These are phyloP conservation scores for Pythium aquatile DNA, from an alignment of 352 stramenopile genomes.

Conservation along the genomic window DNA sequence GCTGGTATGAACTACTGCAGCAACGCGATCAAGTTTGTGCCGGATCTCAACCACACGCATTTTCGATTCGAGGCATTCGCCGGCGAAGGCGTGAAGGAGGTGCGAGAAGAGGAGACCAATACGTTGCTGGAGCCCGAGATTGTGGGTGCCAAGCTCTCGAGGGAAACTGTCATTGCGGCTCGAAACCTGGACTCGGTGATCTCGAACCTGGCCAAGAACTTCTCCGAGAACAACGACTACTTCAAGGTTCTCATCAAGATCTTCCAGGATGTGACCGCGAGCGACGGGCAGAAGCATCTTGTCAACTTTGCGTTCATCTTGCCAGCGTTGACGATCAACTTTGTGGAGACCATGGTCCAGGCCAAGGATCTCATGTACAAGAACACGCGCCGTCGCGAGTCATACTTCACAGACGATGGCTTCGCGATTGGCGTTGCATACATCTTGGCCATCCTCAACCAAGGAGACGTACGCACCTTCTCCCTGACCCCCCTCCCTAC, in stretches of 20 bases:
- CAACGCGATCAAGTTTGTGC: slow-evolving; percentile 92
- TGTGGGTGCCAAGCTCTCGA: slow-evolving; percentile 62
- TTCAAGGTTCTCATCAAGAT: slow-evolving; percentile 90
- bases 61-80: slow-evolving; percentile 80
- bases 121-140: slow-evolving; percentile 45
- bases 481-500: neutral
- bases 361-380: slow-evolving; percentile 96
- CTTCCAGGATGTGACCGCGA: slow-evolving; percentile 87
- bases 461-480: slow-evolving; percentile 58
- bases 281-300: slow-evolving; percentile 87
- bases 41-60: slow-evolving; percentile 85
- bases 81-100: slow-evolving; percentile 52
- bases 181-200: slow-evolving; percentile 88
- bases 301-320: slow-evolving; percentile 92
- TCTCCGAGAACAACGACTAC: slow-evolving; percentile 93
- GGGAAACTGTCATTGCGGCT: slow-evolving; percentile 79
- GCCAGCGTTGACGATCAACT: slow-evolving; percentile 88
- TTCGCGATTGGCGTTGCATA: slow-evolving; percentile 95
- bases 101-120: slow-evolving; percentile 60
- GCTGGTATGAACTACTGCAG: slow-evolving; percentile 92
- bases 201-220: slow-evolving; percentile 86
- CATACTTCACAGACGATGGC: slow-evolving; percentile 95
- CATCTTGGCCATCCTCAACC: slow-evolving; percentile 89
- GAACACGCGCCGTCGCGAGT: slow-evolving; percentile 90
- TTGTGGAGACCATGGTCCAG: slow-evolving; percentile 87